phyloP scores from a whole-genome alignment of 1,284 basidiomycete species.

The Salmacisia buchloeana region DNA sequence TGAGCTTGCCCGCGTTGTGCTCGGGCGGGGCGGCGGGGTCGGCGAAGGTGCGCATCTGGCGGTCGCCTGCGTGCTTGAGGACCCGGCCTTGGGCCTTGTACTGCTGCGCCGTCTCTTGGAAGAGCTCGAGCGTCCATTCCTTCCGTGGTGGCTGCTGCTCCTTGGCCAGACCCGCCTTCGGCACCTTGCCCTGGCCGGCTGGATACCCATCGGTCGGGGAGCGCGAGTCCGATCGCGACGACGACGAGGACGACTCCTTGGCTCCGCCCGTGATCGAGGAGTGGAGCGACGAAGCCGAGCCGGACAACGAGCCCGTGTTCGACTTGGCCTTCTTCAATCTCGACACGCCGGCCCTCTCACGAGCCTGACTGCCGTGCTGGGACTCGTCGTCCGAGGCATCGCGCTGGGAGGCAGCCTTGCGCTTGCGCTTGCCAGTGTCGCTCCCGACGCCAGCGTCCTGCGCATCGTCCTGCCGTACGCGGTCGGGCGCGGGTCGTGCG shows the following conservation, averaged over 20 bases:
- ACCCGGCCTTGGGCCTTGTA: conserved; percentile 28
- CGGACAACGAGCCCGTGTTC: too few species aligned
- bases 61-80: conserved; percentile 50
- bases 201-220: background rate
- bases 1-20: background rate
- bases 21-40: background rate
- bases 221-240: background rate
- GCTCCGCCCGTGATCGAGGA: too few species aligned
- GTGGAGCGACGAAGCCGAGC: background rate
- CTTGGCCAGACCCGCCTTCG: too few species aligned
- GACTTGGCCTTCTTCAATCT: background rate
- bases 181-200: too few species aligned
- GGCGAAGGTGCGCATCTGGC: background rate
- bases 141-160: conserved; percentile 9
- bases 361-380: too few species aligned
- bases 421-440: too few species aligned
- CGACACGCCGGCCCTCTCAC: background rate
- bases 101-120: background rate
- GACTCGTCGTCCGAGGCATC: too few species aligned
- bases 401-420: too few species aligned
- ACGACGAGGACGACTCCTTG: background rate
- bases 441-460: too few species aligned
- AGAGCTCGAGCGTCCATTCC: background rate
- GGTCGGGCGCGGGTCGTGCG: too few species aligned
- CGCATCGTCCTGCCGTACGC: too few species aligned